These are phyloP conservation scores for Arthrobotrys entomopaga DNA, from an alignment of 2,329 filamentous ascomycete genomes.

Conservation along the genomic window DNA sequence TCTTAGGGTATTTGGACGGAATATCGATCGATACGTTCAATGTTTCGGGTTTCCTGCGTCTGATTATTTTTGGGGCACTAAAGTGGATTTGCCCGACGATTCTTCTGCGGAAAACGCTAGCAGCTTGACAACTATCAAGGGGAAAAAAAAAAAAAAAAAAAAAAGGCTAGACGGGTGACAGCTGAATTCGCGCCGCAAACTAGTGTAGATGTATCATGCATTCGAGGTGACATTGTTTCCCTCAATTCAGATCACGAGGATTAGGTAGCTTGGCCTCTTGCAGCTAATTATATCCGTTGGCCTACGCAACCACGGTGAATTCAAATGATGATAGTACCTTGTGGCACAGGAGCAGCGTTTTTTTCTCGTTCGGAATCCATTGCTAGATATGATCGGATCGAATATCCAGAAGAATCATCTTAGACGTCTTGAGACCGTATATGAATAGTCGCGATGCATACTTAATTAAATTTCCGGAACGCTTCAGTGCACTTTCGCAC, in stretches of 20 bases:
- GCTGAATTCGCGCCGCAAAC: no score
- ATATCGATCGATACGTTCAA: conserved; percentile 45
- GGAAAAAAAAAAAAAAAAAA: no score
- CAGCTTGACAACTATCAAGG: no score
- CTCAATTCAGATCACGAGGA: not conserved
- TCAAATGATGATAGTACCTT: not conserved
- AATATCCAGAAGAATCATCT: conserved; percentile 20
- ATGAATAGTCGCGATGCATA: conserved; percentile 11
- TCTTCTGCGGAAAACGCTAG: not conserved
- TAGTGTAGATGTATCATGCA: not conserved
- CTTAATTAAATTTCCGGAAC: conserved; percentile 2
- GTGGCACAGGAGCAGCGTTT: not conserved
- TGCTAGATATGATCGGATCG: not conserved
- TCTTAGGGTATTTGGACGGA: conserved; percentile 12
- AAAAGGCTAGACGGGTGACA: no score
- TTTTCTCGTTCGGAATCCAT: not conserved
- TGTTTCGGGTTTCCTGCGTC: conserved; percentile 47
- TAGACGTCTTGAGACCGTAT: conserved; percentile 10
- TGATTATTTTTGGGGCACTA: conserved; percentile 46
- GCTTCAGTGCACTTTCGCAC: not conserved
- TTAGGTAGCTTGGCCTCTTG: not conserved
- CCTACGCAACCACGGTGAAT: conserved; percentile 6
- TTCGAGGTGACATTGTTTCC: not conserved
- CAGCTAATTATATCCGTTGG: not conserved
- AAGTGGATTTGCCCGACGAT: conserved; percentile 30